These are phyloP conservation scores for Sugiyamaella pinicola DNA, from an alignment of 1,139 yeast genomes.

Conservation along the genomic window DNA sequence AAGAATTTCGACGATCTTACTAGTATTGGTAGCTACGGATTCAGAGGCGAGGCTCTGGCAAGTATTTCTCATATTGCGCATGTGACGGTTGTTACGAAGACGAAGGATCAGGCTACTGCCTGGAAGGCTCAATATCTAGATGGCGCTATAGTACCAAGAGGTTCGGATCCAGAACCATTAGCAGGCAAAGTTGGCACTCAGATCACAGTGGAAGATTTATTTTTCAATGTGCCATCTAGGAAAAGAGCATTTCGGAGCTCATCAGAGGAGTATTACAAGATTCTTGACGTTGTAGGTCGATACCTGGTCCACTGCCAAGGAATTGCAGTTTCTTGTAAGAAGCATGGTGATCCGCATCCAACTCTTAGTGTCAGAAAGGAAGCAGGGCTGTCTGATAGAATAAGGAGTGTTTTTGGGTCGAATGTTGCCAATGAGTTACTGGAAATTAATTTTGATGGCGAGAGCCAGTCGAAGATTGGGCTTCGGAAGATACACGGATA, in stretches of 20 bases:
- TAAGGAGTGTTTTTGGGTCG: conserved; percentile 73
- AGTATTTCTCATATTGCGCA: conserved; percentile 65
- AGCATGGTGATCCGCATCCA: conserved; percentile 57
- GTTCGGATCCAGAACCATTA: conserved; percentile 62
- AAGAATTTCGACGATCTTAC: conserved; percentile 53
- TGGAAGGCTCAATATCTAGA: conserved; percentile 60
- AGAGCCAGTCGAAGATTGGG: conserved; percentile 47
- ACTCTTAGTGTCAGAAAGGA: conserved; percentile 31
- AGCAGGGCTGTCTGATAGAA: conserved; percentile 55
- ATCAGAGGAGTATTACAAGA: conserved; percentile 72
- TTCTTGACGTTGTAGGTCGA: conserved; percentile 80
- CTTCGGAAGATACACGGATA: conserved; percentile 57
- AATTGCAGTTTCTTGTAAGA: conserved; percentile 80
- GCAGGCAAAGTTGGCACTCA: conserved; percentile 93
- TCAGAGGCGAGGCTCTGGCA: conserved; percentile 80
- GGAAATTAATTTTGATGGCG: conserved; percentile 44
- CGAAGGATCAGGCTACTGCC: conserved; percentile 63
- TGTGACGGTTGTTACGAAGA: conserved; percentile 77
- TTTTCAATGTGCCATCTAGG: conserved; percentile 85
- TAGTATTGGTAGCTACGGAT: conserved; percentile 64
- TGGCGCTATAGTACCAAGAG: conserved; percentile 53
- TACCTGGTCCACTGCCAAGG: conserved; percentile 74
- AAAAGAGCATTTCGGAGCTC: conserved; percentile 57
- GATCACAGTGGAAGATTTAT: conserved; percentile 81
- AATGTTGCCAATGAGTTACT: conserved; percentile 67